A percentile compares a stretch with the other conserved stretches of the same genome.
Conservation (phyloP, 495 filamentous ascomycete genomes). For the Alectoria sarmentosa region DNA sequence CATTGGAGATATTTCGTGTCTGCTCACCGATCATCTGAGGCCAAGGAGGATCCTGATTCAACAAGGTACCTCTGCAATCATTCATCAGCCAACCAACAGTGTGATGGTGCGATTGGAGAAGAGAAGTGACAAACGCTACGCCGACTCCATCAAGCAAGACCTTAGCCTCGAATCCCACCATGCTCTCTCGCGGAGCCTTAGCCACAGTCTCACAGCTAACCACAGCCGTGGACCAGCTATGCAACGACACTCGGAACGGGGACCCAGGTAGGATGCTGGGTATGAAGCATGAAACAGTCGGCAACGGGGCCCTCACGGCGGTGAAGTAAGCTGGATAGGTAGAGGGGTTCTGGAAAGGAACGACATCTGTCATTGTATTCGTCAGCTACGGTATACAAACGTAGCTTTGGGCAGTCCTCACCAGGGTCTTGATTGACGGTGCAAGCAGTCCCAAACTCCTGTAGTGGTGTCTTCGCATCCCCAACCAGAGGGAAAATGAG, state of each 20-base stretch:
- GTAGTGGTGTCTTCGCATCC: constrained; percentile 57
- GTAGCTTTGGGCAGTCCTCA: constrained; percentile 27
- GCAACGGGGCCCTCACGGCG: constrained; percentile 35
- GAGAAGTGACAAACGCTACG: constrained; percentile 47
- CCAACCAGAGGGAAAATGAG: constrained; percentile 60
- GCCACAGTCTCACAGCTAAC: constrained; percentile 54
- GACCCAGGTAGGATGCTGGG: constrained; percentile 54
- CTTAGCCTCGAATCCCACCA: constrained; percentile 58
- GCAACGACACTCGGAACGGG: constrained; percentile 70
- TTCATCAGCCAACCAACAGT: constrained; percentile 4
- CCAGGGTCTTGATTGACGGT: constrained; percentile 63
- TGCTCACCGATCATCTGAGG: constrained; percentile 50
- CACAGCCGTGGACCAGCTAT: constrained; percentile 67
- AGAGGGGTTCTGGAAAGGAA: constrained; percentile 7
- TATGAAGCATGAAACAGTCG: constrained; percentile 71
- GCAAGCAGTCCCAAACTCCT: constrained; percentile 83
- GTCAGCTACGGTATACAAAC: constrained; percentile 20
- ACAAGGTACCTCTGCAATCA: constrained; percentile 43
- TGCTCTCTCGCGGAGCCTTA: constrained; percentile 54
- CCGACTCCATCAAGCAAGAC: constrained; percentile 64
- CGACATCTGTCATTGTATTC: constrained; percentile 27
- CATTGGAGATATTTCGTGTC: background rate
- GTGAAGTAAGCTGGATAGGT: constrained; percentile 28
- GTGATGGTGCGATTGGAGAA: background rate
- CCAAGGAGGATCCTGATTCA: constrained; percentile 51